These are phyloP conservation scores for Phytopythium chamaehyphon DNA, from an alignment of 352 stramenopile species.

Conservation along the genomic window DNA sequence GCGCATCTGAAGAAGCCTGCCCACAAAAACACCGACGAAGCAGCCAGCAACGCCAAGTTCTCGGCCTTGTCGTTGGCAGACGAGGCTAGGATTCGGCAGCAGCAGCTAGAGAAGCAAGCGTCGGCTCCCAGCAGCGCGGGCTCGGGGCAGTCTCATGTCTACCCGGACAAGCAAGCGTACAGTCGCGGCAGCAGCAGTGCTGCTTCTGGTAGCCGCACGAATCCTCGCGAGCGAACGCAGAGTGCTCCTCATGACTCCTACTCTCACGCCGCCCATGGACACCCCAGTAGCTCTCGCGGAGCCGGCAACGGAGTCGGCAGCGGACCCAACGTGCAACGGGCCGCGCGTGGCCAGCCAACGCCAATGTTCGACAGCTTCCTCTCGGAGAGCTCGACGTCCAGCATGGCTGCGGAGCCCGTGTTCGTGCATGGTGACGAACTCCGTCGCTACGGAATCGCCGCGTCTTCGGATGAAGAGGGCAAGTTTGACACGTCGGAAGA, in stretches of 20 bases:
- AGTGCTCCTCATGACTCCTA: not conserved
- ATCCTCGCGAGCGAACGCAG: not conserved
- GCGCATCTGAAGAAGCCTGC: constrained; percentile 37
- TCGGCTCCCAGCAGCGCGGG: not conserved
- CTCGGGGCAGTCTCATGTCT: constrained; percentile 18
- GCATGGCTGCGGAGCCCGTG: constrained; percentile 26
- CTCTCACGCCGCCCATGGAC: constrained; percentile 6
- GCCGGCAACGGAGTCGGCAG: constrained; percentile 4
- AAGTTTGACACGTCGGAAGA: constrained; percentile 43
- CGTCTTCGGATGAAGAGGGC: constrained; percentile 34
- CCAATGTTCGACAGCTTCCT: constrained; percentile 38
- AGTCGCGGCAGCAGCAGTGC: constrained; percentile 16
- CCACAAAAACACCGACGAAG: constrained; percentile 31
- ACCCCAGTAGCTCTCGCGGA: constrained; percentile 5
- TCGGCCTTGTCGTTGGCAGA: constrained; percentile 20
- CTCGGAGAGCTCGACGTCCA: constrained; percentile 21
- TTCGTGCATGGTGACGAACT: constrained; percentile 30
- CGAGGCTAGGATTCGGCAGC: constrained; percentile 9
- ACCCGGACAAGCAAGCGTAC: constrained; percentile 10
- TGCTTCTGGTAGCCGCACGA: constrained; percentile 11
- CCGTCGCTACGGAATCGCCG: constrained; percentile 17
- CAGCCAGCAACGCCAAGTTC: constrained; percentile 36
- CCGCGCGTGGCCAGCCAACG: not conserved
- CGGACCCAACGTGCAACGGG: not conserved
- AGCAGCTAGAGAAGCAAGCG: constrained; percentile 6